Conservation (phyloP, 2,329 filamentous ascomycete species). For the Dothistroma septosporum region DNA sequence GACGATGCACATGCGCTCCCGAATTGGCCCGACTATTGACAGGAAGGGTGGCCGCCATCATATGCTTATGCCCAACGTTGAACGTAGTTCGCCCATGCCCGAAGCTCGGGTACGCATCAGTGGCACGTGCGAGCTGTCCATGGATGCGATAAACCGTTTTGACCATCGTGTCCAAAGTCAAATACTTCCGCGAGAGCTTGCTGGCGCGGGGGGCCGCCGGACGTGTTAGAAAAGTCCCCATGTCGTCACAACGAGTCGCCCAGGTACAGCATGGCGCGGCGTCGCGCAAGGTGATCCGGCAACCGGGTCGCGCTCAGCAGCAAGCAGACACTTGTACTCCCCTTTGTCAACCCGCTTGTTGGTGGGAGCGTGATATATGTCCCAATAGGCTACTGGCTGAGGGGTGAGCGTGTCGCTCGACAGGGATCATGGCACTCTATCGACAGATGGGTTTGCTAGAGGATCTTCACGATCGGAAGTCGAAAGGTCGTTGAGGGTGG, state of each 20-base stretch:
- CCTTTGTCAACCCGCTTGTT: not conserved
- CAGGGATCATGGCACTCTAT: constrained; percentile 1
- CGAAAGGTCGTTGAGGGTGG: not conserved
- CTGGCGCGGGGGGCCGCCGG: not conserved
- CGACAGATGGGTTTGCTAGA: not conserved
- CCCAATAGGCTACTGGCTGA: not conserved
- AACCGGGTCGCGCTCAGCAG: constrained; percentile 4
- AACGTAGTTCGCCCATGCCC: constrained; percentile 2
- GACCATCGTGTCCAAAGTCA: constrained; percentile 1
- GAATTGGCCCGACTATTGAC: not conserved
- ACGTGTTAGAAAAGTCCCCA: not conserved
- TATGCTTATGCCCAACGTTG: not conserved
- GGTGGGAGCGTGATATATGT: not conserved
- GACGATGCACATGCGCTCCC: not conserved
- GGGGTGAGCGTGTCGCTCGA: constrained; percentile 11
- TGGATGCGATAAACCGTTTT: constrained; percentile 7
- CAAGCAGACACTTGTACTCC: not conserved
- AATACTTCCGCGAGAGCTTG: not conserved
- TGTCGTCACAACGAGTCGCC: not conserved
- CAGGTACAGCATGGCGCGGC: not conserved
- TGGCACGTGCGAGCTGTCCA: constrained; percentile 11
- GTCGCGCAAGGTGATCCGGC: not conserved
- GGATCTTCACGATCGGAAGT: not conserved
- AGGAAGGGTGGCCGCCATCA: not conserved
- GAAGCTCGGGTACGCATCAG: not conserved